A percentile compares a stretch with the other conserved stretches of the same genome.
Conservation (phyloP, 805 yeast genomes). For the Yarrowia yakushimensis region DNA sequence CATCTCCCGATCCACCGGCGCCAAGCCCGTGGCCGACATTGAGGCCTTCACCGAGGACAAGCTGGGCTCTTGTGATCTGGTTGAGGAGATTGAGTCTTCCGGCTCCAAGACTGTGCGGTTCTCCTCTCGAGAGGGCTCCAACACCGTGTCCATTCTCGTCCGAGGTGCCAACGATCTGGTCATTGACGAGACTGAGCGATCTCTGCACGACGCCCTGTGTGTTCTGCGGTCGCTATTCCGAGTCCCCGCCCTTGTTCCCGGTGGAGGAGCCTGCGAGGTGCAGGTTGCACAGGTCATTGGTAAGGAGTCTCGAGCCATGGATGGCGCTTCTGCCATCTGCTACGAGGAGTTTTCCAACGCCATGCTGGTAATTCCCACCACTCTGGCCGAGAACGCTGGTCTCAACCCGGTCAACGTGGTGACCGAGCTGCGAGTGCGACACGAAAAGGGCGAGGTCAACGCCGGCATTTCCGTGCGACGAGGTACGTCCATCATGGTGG, state of each 20-base stretch:
- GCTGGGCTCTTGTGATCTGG: slow-evolving; percentile 84
- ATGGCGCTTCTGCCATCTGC: slow-evolving; percentile 87
- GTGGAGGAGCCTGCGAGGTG: slow-evolving; percentile 98
- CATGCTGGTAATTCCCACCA: slow-evolving; percentile 86
- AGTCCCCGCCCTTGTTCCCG: slow-evolving; percentile 87
- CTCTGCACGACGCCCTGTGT: slow-evolving; percentile 95
- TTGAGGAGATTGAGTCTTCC: slow-evolving; percentile 85
- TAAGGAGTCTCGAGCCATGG: slow-evolving; percentile 65
- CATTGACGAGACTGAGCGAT: slow-evolving; percentile 94
- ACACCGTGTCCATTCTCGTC: slow-evolving; percentile 81
- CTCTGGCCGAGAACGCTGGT: slow-evolving; percentile 94
- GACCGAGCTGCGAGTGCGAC: slow-evolving; percentile 86
- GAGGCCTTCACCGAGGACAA: slow-evolving; percentile 92
- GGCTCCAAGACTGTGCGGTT: slow-evolving; percentile 88
- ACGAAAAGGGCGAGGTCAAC: slow-evolving; percentile 82
- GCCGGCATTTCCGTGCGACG: slow-evolving; percentile 97
- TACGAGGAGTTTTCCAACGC: slow-evolving; percentile 92
- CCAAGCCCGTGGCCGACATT: slow-evolving; percentile 94
- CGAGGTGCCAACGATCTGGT: slow-evolving; percentile 93
- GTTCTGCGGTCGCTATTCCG: slow-evolving; percentile 85
- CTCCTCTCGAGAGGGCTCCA: slow-evolving; percentile 40
- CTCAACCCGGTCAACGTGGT: slow-evolving; percentile 86
- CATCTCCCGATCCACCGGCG: slow-evolving; percentile 77
- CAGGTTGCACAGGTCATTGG: slow-evolving; percentile 74
- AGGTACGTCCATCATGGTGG: slow-evolving; percentile 87